Conservation (phyloP, 371 early-diverging fungal genomes). For the Mucor piriformis region DNA sequence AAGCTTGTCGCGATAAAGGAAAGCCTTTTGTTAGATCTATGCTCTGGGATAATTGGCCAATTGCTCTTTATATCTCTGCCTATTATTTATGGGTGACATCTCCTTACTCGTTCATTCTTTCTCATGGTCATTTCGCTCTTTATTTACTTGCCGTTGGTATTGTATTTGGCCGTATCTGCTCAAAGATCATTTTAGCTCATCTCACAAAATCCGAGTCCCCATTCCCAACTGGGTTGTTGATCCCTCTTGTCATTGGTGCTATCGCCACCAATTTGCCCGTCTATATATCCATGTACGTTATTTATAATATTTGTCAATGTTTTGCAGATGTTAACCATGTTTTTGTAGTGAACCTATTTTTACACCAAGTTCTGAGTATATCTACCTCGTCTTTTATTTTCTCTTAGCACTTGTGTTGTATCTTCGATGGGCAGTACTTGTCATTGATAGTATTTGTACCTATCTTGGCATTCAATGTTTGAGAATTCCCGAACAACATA, state of each 20-base stretch:
- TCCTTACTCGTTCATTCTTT: conserved; percentile 67
- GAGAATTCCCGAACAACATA: conserved; percentile 57
- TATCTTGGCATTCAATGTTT: conserved; percentile 86
- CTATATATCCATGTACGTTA: conserved; percentile 48
- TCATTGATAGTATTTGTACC: conserved; percentile 86
- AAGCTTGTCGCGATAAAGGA: conserved; percentile 68
- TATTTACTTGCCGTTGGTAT: conserved; percentile 75
- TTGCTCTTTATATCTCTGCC: conserved; percentile 56
- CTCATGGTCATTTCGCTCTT: conserved; percentile 69
- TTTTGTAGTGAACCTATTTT: conserved; percentile 58
- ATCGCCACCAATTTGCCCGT: conserved; percentile 62
- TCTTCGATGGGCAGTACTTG: conserved; percentile 78
- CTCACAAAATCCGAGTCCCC: conserved; percentile 83
- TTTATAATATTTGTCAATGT: not conserved
- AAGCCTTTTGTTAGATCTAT: conserved; percentile 63
- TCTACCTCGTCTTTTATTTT: conserved; percentile 66
- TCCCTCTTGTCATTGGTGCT: conserved; percentile 78
- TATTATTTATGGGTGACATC: conserved; percentile 73
- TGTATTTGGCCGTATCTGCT: conserved; percentile 88
- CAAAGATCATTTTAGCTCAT: conserved; percentile 88
- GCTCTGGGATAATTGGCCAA: conserved; percentile 67
- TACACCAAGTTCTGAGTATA: conserved; percentile 57
- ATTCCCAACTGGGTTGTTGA: conserved; percentile 71
- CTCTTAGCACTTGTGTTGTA: conserved; percentile 70
- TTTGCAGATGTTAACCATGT: no score